A percentile compares a stretch with the other conserved stretches of the same genome.
Conservation (phyloP, 1,284 basidiomycete species). For the Pterulicium gracile region DNA sequence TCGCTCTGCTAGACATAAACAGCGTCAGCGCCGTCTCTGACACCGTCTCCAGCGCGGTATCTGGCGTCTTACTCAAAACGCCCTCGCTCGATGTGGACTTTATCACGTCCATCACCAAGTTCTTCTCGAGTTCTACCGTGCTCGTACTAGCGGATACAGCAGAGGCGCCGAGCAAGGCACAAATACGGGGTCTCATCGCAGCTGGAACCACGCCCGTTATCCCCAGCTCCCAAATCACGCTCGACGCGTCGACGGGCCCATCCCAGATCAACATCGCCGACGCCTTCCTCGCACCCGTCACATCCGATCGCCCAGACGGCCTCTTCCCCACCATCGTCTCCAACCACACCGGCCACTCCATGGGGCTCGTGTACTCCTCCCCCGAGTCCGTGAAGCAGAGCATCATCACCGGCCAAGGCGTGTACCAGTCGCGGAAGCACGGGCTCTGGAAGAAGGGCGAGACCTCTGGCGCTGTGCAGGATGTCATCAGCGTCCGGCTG, state of each 20-base stretch:
- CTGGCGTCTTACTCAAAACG: conserved; percentile 70
- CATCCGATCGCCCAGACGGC: conserved; percentile 86
- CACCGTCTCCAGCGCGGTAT: conserved; percentile 58
- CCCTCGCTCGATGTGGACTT: conserved; percentile 56
- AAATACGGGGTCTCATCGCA: conserved; percentile 43
- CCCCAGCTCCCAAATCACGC: conserved; percentile 62
- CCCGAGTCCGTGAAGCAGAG: conserved; percentile 78
- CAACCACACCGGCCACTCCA: conserved; percentile 61
- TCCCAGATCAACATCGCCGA: conserved; percentile 70
- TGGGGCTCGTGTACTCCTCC: conserved; percentile 98
- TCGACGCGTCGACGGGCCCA: conserved; percentile 34
- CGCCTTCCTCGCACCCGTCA: conserved; percentile 74
- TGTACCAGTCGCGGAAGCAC: conserved; percentile 95
- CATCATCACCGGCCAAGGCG: conserved; percentile 82
- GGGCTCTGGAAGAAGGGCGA: conserved; percentile 97
- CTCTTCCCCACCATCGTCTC: conserved; percentile 90
- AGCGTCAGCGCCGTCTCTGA: conserved; percentile 68
- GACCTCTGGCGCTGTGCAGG: conserved; percentile 90
- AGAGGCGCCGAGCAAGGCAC: conserved; percentile 36
- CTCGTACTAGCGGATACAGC: conserved; percentile 45
- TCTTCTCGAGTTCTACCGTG: conserved; percentile 55
- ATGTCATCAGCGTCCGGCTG: conserved; percentile 71
- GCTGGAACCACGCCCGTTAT: conserved; percentile 64
- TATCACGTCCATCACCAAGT: conserved; percentile 62
- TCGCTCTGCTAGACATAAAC: conserved; percentile 64